Evolutionary conservation across 352 stramenopile genomes (phyloP), one percentile per base, ranked within the genome.

Genomic region (Globisporangium middletonii): DNA sequence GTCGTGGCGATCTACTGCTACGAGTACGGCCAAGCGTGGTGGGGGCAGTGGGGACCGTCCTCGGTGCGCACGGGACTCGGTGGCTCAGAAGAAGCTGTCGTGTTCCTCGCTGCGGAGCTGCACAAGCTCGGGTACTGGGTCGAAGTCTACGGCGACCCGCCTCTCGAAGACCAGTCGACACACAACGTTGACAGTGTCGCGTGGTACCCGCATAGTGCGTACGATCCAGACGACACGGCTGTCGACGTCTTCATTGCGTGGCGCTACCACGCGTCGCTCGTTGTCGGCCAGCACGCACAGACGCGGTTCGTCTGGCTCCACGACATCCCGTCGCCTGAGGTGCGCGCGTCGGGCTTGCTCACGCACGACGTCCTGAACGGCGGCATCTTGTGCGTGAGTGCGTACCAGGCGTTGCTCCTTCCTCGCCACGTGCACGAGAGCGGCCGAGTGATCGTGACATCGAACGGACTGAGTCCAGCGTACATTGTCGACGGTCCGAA

Each of bases 11-110:
- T 98, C 27, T 97, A 96, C 64, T 98, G 92, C 72, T 60, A 97
- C 60, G 91, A 98, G 57, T 98, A 97, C 51, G 84, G 73, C 0
- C 85, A 97, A 48, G 79, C 75, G 15, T 97, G 89, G 91, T 97
- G 90, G 88, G 72, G 69, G 0, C 43, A 79, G 11, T 97, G 91
- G 91, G 89, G 89, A 0, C 90, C 88, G 30, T 86, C 74, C 3
- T 95, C 82, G 1, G 65, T 93, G 4, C 33, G 38, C 13, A 69
- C 54, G 0, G 91, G 87, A 8, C 71, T 97, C 16, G 92, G 92
- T 28, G 92, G 92, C 0, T 97, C 87, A 7, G 92, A 98, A 64
- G 89, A 97, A 71, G 86, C 91, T 0, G 89, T 97, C 0, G 79
- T 97, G 19, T 96, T 95, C 58, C 59, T 98, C 15, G 66, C 88